Evolutionary conservation across 306 rosid species (phyloP).

Genomic region (Casuarina cunninghamiana): DNA sequence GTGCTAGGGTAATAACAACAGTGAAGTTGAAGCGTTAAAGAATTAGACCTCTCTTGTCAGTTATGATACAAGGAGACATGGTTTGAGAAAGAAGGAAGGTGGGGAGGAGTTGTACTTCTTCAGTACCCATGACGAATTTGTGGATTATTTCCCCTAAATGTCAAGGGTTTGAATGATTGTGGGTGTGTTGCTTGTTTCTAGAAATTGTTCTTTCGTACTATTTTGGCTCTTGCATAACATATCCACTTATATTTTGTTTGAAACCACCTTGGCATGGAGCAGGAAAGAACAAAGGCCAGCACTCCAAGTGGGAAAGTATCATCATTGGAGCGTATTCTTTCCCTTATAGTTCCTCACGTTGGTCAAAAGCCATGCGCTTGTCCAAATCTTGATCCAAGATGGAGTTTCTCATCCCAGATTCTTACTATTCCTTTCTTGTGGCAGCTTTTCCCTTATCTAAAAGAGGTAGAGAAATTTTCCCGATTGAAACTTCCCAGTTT

Average conservation of each 20-base stretch:
- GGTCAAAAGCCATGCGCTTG: constrained; percentile 78
- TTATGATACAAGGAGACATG: not conserved
- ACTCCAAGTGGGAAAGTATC: constrained; percentile 43
- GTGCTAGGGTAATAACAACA: not conserved
- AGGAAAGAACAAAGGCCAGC: constrained; percentile 48
- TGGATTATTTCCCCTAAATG: not conserved
- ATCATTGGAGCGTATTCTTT: constrained; percentile 73
- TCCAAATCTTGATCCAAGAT: constrained; percentile 52
- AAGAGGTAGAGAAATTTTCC: constrained; percentile 58
- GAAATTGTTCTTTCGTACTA: constrained; percentile 18
- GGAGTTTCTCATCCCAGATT: constrained; percentile 88
- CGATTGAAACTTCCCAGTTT: not conserved
- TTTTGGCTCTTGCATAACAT: constrained; percentile 12
- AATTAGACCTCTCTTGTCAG: not conserved
- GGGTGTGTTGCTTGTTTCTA: not conserved
- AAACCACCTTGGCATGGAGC: constrained; percentile 34
- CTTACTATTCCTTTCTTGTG: constrained; percentile 86
- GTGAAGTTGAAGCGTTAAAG: not conserved
- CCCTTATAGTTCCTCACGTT: constrained; percentile 58
- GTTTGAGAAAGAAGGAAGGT: not conserved
- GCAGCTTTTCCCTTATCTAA: constrained; percentile 69
- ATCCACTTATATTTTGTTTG: constrained; percentile 10
- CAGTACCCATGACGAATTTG: not conserved
- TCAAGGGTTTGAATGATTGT: not conserved
- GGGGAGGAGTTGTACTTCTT: not conserved